These are phyloP conservation scores for Coemansia sp. DNA, from an alignment of 192 early-diverging fungal species.

Conservation along the genomic window DNA sequence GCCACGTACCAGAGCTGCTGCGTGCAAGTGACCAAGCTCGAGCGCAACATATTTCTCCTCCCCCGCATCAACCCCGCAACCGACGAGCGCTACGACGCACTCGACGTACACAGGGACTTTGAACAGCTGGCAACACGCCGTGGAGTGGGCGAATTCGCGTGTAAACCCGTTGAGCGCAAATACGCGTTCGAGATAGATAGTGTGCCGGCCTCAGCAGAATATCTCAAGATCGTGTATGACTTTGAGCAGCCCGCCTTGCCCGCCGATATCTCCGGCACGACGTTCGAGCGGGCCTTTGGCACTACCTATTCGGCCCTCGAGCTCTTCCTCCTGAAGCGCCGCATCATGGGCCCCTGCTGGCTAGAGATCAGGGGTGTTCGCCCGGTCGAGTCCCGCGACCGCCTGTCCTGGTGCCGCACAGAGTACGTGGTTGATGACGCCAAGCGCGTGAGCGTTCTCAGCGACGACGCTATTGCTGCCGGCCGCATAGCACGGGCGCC, in stretches of 20 bases:
- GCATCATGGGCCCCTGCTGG: conserved; percentile 98
- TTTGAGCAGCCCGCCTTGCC: conserved; percentile 57
- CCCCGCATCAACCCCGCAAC: conserved; percentile 60
- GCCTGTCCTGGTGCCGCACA: conserved; percentile 85
- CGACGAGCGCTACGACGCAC: conserved; percentile 36
- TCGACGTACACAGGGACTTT: conserved; percentile 77
- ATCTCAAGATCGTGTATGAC: conserved; percentile 85
- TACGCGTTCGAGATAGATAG: conserved; percentile 90
- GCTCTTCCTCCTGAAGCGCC: conserved; percentile 87
- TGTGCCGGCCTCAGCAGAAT: conserved; percentile 77
- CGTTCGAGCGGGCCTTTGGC: conserved; percentile 87
- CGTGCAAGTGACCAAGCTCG: conserved; percentile 71
- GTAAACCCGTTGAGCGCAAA: conserved; percentile 68
- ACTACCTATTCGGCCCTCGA: conserved; percentile 84
- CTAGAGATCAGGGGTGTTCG: conserved; percentile 63
- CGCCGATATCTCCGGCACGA: conserved; percentile 61
- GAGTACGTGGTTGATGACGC: conserved; percentile 71
- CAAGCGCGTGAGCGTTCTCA: conserved; percentile 62
- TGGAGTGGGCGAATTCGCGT: conserved; percentile 58
- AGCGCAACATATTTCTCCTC: conserved; percentile 90
- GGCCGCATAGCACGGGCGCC: conserved; percentile 57
- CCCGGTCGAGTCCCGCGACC: conserved; percentile 25
- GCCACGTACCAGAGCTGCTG: conserved; percentile 69
- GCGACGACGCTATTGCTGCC: conserved; percentile 56
- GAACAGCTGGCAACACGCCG: conserved; percentile 57